Evolutionary conservation across 2,329 filamentous ascomycete species (phyloP), one percentile per base, ranked within the genome.

Genomic region (Aschersonia sp.): DNA sequence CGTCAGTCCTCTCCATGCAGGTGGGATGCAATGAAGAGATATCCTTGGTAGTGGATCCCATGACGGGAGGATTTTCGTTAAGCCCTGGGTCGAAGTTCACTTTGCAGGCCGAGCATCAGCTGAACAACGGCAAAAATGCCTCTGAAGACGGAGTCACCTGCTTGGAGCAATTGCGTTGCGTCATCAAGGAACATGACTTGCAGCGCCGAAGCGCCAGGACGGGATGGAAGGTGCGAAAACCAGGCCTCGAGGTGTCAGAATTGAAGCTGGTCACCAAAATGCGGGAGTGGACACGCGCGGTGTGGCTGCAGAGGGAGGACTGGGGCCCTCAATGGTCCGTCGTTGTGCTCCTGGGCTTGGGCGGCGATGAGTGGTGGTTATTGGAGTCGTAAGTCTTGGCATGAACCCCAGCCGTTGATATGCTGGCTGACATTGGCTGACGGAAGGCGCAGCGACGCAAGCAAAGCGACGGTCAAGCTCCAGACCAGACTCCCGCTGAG

Each of bases 281-380:
- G 10, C 71, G 77, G 40, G 77, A 83, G 46, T 69, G 79, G 46
- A 73, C 80, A 50, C 78, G 81, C 49, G 70, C 76, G 37, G 69
- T 80, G 12, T 84, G 88, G 66, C 81, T 94, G 52, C 77, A 74
- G 56, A 81, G 80, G 55, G 69, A 70, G 49, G 79, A 77, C n/a
- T 94, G 89, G 86, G 72, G 72, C 8, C 60, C 74, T 11, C 69
- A 75, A 46, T 95, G 87, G 85, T 77, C 81, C 52, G 66, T 94
- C 40, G 80, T 81, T 53, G 73, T 84, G 43, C 79, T 79, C 46
- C 73, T 87, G 59, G 81, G 82, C 59, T 71, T 84, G 58, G 72
- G 74, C 56, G 85, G 86, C 47, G 85, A 92, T 59, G 74, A 74
- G 51, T 94, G 86, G 85, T 89, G 83, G 79, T 67, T 89, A 50